Evolutionary conservation across 2,329 filamentous ascomycete species (phyloP).

Genomic region (Emmonsiellopsis sp.): DNA sequence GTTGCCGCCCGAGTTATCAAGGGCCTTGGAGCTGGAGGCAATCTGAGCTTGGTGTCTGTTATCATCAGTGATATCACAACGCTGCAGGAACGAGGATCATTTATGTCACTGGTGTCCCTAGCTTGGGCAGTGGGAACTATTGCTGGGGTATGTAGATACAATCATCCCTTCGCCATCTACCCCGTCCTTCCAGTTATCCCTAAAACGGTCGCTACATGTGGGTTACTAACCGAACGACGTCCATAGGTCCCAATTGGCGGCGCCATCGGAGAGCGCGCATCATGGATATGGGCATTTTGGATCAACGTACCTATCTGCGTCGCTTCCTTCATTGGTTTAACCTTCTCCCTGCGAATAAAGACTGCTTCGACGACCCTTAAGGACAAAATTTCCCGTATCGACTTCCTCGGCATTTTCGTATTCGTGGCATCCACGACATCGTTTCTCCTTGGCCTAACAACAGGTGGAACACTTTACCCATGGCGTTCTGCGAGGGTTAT

Average conservation of each 20-base stretch:
- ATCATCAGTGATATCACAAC: slow-evolving; percentile 43
- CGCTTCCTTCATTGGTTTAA: slow-evolving; percentile 37
- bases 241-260: slow-evolving; percentile 15
- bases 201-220: background rate
- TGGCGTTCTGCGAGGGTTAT: slow-evolving; percentile 23
- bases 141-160: background rate
- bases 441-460: slow-evolving; percentile 23
- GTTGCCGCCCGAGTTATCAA: slow-evolving; percentile 41
- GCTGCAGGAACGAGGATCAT: slow-evolving; percentile 32
- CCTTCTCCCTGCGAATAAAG: slow-evolving; percentile 23
- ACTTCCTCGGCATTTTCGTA: slow-evolving; percentile 21
- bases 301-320: slow-evolving; percentile 46
- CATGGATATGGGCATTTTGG: slow-evolving; percentile 48
- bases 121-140: slow-evolving; percentile 40
- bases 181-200: slow-evolving; percentile 13
- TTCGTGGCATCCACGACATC: slow-evolving; percentile 19
- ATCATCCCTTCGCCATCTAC: background rate
- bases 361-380: slow-evolving; percentile 42
- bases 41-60: slow-evolving; percentile 40
- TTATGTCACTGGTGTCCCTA: slow-evolving; percentile 31
- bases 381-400: slow-evolving; percentile 34
- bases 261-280: slow-evolving; percentile 27
- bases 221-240: background rate
- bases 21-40: slow-evolving; percentile 40
- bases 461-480: slow-evolving; percentile 20